Base-by-base conservation (phyloP, 257 asterid species). In the Coffea canephora region DNA sequence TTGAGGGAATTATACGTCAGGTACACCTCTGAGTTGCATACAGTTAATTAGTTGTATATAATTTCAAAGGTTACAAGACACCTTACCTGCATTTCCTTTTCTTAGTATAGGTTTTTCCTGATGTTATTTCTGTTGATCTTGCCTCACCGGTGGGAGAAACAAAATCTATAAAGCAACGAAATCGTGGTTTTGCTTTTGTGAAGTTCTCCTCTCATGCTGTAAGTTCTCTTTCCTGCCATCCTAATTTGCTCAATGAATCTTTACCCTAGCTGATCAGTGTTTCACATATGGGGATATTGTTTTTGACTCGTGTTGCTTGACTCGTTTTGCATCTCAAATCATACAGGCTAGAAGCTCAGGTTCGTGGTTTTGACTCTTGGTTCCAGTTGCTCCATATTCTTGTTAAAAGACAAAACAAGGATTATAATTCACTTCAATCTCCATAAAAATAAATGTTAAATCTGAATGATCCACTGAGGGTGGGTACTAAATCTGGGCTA, bases 161-260 rank as follows among this genome's bases (percentile, higher is more conserved):
- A 31, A 84, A 82, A 80, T 85, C 91, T 1, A 90, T 90, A 78
- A 94, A 89, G 86, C 91, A 82, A 69, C 89, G 75, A 59, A 95
- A 91, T 84, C 98, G 98, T 73, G 98, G 98, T 74, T 95, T 93
- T 86, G 98, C 89, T 74, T 95, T 93, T 79, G 97, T 95, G 83
- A 93, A 87, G 82, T 95, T 95, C 85, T 80, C 91, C 77, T 90
- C 96, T 80, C 97, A 93, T 83, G 93, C 96, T 82, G 98, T 93
- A 81, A 91, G 96, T 86, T 77, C 66, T 71, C 84, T 84, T 79
- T 77, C 74, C 79, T 39, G 74, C 57, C 49, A 50, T 49, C 50
- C 69, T 71, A 76, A 59, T 64, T 84, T 76, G 64, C 74, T 77
- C 3, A 55, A 18, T 76, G 65, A 41, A 68, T 75, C n/a, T 77